Evolutionary conservation across 2,329 filamentous ascomycete genomes (phyloP), one percentile per base, ranked within the genome.

Genomic region (Xylariaceae sp.): DNA sequence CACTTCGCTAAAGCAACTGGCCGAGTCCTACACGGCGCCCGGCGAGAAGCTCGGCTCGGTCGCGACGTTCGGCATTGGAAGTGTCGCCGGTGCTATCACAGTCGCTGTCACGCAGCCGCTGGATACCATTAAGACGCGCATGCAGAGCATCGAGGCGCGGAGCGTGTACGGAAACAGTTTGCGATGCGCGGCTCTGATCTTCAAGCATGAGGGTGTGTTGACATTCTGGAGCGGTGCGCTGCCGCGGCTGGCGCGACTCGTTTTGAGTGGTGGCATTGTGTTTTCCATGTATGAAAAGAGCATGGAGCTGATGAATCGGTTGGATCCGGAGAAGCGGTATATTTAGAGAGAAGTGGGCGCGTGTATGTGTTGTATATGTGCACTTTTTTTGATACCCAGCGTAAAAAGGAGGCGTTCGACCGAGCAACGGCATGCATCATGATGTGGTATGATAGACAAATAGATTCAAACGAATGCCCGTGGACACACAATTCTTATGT

Each of bases 201-300:
- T 94, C 74, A 89, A 86, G 75, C 86, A 97, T 56, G 94, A 99
- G 76, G 93, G 94, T 1, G 58, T 97, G 10, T 73, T 93, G 47
- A 96, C 92, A 0, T 89, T 97, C 66, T 99, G 94, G 94, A 93
- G 90, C 67, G 94, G 94, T 30, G 93, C 94, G 18, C 71, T 97
- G 67, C 94, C 94, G 1, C 81, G 94, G 56, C 75, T 99, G 69
- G 93, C 86, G 23, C 81, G 94, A 59, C 74, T 99, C 67, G 89
- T 97, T 48, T 75, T 97, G 74, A 97, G 92, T 70, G 94, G 94
- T 58, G 94, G 94, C 15, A 96, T 99, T 70, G 94, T 99, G 47
- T 99, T 99, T 72, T 95, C 94, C 18, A 95, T 97, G 87, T 94
- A 97, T 73, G 93, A 97, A 78, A 97, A 97, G 82, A 89, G 88